phyloP scores from a whole-genome alignment of 257 asterid species.

The Forsythia viridissima region DNA sequence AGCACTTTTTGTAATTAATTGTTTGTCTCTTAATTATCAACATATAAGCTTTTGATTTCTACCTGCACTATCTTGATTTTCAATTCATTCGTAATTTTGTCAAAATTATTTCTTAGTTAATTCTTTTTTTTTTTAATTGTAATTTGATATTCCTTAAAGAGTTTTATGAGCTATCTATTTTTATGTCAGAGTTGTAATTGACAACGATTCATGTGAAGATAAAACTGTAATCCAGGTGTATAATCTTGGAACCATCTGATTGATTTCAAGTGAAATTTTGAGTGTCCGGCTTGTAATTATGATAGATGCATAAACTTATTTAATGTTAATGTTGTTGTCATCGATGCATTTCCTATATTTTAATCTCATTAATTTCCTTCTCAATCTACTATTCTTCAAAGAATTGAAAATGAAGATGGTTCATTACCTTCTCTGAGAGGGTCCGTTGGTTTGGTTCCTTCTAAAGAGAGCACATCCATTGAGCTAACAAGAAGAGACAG shows the following conservation, averaged over 20 bases:
- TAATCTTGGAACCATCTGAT: background rate
- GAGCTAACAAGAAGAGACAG: slow-evolving; percentile 79
- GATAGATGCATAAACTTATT: background rate
- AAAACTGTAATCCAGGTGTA: slow-evolving; percentile 73
- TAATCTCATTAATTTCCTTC: background rate
- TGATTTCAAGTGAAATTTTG: background rate
- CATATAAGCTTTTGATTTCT: too few species aligned
- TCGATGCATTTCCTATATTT: slow-evolving; percentile 2
- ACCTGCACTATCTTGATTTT: background rate
- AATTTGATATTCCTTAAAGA: background rate
- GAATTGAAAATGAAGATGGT: slow-evolving; percentile 57
- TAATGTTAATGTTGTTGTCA: background rate
- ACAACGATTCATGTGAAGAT: slow-evolving; percentile 60
- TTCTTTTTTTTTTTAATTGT: background rate
- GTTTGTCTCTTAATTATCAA: too few species aligned
- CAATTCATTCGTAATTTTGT: background rate
- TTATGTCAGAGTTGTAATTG: slow-evolving; percentile 69
- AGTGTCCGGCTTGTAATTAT: background rate
- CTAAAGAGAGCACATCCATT: slow-evolving; percentile 68
- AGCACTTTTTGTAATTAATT: background rate
- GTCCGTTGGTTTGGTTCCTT: slow-evolving; percentile 64
- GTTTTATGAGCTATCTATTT: background rate
- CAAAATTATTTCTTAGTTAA: background rate
- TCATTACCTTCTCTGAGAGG: slow-evolving; percentile 51
- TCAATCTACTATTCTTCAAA: slow-evolving; percentile 36